phyloP scores from a whole-genome alignment of 129 eudicot species.

The Gnaphalium uliginosum region DNA sequence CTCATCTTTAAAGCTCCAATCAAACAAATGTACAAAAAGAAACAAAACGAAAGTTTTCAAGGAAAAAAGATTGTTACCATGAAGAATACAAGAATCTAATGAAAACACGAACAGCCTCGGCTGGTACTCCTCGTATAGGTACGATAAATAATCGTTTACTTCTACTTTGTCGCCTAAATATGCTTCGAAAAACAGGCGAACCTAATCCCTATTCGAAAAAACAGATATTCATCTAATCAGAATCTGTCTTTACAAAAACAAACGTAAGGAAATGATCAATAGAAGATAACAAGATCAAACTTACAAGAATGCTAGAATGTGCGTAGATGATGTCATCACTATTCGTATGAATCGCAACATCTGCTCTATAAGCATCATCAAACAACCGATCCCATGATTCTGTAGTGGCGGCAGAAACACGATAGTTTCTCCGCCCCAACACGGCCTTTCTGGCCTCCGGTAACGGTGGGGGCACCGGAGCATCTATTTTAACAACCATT shows the following conservation, averaged over 20 bases:
- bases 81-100: constrained; percentile 85
- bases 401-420: constrained; percentile 25
- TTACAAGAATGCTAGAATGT: constrained; percentile 76
- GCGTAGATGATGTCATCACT: constrained; percentile 52
- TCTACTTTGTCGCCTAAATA: constrained; percentile 52
- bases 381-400: constrained; percentile 73
- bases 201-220: constrained; percentile 58
- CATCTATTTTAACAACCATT: constrained; percentile 14
- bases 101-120: constrained; percentile 84
- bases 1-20: neutral
- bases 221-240: constrained; percentile 1
- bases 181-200: constrained; percentile 73
- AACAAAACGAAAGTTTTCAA: neutral
- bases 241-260: neutral
- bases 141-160: constrained; percentile 39
- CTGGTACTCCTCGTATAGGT: constrained; percentile 68
- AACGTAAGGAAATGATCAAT: neutral
- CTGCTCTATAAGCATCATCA: constrained; percentile 86
- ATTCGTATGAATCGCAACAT: constrained; percentile 67
- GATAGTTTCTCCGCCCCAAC: constrained; percentile 16
- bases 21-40: neutral
- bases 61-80: constrained; percentile 46
- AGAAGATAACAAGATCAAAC: constrained; percentile 7
- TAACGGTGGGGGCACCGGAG: constrained; percentile 66
- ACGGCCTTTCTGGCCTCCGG: constrained; percentile 36